Evolutionary conservation across 495 filamentous ascomycete species (phyloP).

Genomic region (Xylaria sp.): DNA sequence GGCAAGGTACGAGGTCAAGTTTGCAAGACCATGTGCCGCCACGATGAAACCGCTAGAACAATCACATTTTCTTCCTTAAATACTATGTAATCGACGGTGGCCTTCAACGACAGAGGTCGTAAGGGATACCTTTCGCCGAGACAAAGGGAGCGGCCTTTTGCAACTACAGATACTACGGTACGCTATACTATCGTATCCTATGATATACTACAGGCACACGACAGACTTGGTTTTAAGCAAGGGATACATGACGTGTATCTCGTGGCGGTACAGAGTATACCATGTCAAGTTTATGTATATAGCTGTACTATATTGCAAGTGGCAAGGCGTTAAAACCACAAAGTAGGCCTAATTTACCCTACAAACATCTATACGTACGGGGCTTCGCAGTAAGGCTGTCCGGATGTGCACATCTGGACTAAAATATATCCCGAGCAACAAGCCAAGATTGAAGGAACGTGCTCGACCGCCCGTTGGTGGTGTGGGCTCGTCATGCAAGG

Average conservation of each 20-base stretch:
- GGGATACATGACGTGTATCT: neutral
- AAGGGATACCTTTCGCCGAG: neutral
- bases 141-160: neutral
- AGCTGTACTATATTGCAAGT: neutral
- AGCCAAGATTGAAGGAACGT: neutral
- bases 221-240: neutral
- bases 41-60: neutral
- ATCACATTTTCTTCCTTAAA: neutral
- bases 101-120: neutral
- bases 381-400: neutral
- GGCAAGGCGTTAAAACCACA: neutral
- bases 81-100: too few relatives aligned
- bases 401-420: neutral
- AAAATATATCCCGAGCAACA: neutral
- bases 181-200: too few relatives aligned
- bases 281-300: neutral
- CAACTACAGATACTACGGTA: neutral
- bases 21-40: neutral
- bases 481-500: constrained; percentile 14
- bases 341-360: neutral
- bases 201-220: neutral
- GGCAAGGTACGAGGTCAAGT: neutral
- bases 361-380: neutral
- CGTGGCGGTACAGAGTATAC: neutral
- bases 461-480: neutral